These are phyloP conservation scores for Sicyos edulis DNA, from an alignment of 306 rosid genomes.

Conservation along the genomic window DNA sequence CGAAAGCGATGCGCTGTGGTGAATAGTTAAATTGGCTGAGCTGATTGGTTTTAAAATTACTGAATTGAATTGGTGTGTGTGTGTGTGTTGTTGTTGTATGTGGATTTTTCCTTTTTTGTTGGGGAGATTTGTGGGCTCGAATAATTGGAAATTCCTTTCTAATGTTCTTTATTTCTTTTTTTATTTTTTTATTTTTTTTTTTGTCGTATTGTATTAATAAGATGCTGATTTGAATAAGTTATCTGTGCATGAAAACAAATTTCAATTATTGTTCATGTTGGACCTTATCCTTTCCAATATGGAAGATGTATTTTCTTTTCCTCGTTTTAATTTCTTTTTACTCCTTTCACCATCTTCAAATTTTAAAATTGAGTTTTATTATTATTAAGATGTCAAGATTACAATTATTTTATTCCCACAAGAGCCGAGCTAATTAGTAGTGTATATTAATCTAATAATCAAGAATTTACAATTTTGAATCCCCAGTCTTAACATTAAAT, in stretches of 20 bases:
- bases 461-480: too few species aligned
- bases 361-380: too few species aligned
- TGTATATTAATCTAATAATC: too few species aligned
- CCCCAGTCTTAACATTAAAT: too few species aligned
- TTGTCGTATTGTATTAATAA: not conserved
- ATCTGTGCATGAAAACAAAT: not conserved
- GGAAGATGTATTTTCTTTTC: not conserved
- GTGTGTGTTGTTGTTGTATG: not conserved
- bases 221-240: conserved; percentile 17
- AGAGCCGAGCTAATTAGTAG: too few species aligned
- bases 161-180: too few species aligned
- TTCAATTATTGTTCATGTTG: not conserved
- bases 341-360: not conserved
- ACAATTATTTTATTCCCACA: too few species aligned
- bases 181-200: not conserved
- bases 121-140: conserved; percentile 1
- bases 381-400: too few species aligned
- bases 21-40: conserved; percentile 36
- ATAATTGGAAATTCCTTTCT: not conserved
- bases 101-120: not conserved
- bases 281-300: not conserved
- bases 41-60: not conserved
- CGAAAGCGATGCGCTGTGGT: conserved; percentile 70
- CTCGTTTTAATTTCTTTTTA: not conserved
- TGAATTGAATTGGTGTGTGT: not conserved